phyloP scores from a whole-genome alignment of 78 protist genomes.

The Polysphondylium violaceum region DNA sequence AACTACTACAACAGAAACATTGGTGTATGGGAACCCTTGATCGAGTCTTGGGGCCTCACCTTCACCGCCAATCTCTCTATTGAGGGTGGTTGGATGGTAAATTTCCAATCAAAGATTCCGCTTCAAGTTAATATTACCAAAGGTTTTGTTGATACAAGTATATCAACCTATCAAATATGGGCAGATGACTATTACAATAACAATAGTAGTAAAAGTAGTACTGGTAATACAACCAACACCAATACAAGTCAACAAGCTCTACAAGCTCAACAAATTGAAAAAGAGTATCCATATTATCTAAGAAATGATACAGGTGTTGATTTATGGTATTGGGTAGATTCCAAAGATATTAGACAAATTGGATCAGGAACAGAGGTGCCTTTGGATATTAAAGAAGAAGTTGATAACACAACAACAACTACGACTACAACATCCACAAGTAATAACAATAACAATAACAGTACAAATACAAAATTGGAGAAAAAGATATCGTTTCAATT shows the following conservation, averaged over 20 bases:
- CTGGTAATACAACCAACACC: not conserved
- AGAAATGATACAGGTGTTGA: slow-evolving; percentile 66
- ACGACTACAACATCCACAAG: not conserved
- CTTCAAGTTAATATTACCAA: slow-evolving; percentile 71
- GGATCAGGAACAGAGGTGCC: slow-evolving; percentile 34
- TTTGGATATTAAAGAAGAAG: not conserved
- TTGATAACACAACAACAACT: not conserved
- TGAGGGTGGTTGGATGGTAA: slow-evolving; percentile 44
- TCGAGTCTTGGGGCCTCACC: slow-evolving; percentile 66
- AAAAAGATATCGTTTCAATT: slow-evolving; percentile 70
- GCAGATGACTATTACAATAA: slow-evolving; percentile 71
- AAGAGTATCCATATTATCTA: slow-evolving; percentile 42
- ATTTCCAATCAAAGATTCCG: slow-evolving; percentile 27
- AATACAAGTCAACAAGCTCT: not conserved
- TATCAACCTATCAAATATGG: slow-evolving; percentile 69
- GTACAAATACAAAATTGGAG: slow-evolving; percentile 7
- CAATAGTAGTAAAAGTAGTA: not conserved
- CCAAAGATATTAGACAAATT: slow-evolving; percentile 7
- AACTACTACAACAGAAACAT: slow-evolving; percentile 60
- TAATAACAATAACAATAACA: not conserved
- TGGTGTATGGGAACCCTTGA: slow-evolving; percentile 83
- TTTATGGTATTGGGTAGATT: slow-evolving; percentile 74
- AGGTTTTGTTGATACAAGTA: slow-evolving; percentile 70
- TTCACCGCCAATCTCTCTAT: slow-evolving; percentile 39
- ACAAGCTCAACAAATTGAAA: not conserved